Evolutionary conservation across 192 early-diverging fungal genomes (phyloP).

Genomic region (Gorgonomyces haynaldii): DNA sequence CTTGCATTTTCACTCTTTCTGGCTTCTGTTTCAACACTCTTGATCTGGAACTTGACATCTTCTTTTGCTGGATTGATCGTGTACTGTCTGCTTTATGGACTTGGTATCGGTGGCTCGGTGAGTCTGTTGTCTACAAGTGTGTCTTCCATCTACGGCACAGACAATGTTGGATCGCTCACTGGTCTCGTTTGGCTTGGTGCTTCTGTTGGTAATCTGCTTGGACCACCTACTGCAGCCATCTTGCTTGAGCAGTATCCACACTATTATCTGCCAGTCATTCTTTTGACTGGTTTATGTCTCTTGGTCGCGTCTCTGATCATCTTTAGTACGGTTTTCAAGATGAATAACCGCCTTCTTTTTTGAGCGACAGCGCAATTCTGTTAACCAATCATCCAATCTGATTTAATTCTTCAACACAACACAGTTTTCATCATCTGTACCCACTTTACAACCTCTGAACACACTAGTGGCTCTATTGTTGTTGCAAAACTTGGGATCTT

Average conservation of each 20-base stretch:
- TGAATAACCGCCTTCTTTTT: no score
- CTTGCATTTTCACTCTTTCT: slow-evolving; percentile 35
- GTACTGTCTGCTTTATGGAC: slow-evolving; percentile 31
- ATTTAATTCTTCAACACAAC: no score
- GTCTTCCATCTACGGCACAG: slow-evolving; percentile 31
- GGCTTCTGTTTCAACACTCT: slow-evolving; percentile 11
- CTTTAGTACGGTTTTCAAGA: no score
- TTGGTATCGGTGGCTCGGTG: slow-evolving; percentile 30
- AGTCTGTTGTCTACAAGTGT: slow-evolving; percentile 33
- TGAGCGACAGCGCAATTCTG: no score
- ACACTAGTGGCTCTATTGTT: neutral
- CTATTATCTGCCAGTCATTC: neutral
- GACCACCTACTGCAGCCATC: slow-evolving; percentile 4
- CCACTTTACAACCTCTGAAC: neutral
- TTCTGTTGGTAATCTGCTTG: slow-evolving; percentile 7
- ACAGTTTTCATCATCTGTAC: no score
- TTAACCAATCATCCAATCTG: no score
- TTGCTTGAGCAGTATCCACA: slow-evolving; percentile 9
- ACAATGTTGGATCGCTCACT: slow-evolving; percentile 28
- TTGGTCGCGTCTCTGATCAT: neutral
- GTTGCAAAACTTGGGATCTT: no score
- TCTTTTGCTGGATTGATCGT: slow-evolving; percentile 17
- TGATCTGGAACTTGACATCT: slow-evolving; percentile 41
- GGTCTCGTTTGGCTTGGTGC: slow-evolving; percentile 9
- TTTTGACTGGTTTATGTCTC: neutral